These are phyloP conservation scores for Kwoniella sp. DNA, from an alignment of 768 basidiomycete genomes.

Conservation along the genomic window DNA sequence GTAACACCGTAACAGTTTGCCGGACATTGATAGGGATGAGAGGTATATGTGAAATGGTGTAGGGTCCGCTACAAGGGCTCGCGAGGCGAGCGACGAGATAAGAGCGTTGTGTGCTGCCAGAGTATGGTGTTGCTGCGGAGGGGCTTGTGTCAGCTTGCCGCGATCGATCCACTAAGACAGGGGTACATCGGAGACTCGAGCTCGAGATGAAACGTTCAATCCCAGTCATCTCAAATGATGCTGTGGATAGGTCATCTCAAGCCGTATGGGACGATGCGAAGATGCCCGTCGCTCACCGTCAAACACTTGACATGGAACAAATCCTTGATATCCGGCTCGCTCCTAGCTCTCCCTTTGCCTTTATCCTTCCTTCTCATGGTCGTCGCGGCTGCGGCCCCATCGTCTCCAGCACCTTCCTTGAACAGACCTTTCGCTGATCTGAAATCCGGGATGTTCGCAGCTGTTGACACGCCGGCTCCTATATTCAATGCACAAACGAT, in stretches of 20 bases:
- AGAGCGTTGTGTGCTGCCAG: conserved; percentile 72
- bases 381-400: conserved; percentile 56
- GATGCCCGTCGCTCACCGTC: conserved; percentile 61
- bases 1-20: conserved; percentile 79
- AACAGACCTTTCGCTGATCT: conserved; percentile 79
- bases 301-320: conserved; percentile 89
- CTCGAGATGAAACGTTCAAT: conserved; percentile 18
- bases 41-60: conserved; percentile 80
- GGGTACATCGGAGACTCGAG: too few species aligned
- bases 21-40: conserved; percentile 72
- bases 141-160: not conserved
- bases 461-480: conserved; percentile 88
- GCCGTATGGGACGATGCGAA: not conserved
- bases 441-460: conserved; percentile 88
- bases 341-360: conserved; percentile 63
- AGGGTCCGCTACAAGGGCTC: conserved; percentile 72
- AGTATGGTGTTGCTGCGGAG: conserved; percentile 59
- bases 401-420: conserved; percentile 52
- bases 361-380: conserved; percentile 66
- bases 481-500: not conserved
- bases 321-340: conserved; percentile 69
- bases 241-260: not conserved
- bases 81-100: conserved; percentile 74
- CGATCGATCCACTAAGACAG: too few species aligned
- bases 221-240: not conserved